Evolutionary conservation across 345 rosid genomes (phyloP).

Genomic region (Erysimum cheiranthoides): DNA sequence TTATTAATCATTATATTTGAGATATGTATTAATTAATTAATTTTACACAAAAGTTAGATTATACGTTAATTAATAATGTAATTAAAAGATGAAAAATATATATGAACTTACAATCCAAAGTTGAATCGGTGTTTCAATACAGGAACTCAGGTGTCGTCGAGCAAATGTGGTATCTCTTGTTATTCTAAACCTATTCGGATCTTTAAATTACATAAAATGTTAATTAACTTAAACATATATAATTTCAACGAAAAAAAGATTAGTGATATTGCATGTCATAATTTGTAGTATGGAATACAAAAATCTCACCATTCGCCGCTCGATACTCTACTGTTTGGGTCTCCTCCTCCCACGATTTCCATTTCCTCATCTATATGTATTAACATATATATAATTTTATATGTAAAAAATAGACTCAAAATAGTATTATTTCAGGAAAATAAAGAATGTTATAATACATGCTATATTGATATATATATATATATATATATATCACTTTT

Average conservation of each 20-base stretch:
- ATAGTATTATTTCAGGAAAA: no score
- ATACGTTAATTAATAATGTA: background rate
- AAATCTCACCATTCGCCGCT: slow-evolving; percentile 59
- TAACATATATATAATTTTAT: background rate
- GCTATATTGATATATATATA: no score
- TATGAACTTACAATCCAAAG: slow-evolving; percentile 61
- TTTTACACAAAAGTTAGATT: no score
- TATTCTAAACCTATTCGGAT: slow-evolving; percentile 66
- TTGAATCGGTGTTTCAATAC: slow-evolving; percentile 47
- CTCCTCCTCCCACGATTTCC: slow-evolving; percentile 81
- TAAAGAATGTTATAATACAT: background rate
- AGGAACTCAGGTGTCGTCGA: slow-evolving; percentile 62
- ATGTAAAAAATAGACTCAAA: background rate
- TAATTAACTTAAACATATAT: background rate
- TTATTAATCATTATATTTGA: background rate
- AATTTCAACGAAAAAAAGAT: background rate
- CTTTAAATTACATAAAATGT: slow-evolving; percentile 37
- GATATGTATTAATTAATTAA: background rate
- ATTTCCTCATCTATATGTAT: slow-evolving; percentile 60
- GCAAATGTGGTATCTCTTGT: slow-evolving; percentile 76
- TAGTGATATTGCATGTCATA: background rate
- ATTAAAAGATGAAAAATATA: background rate
- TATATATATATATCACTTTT: background rate
- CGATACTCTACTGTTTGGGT: slow-evolving; percentile 65
- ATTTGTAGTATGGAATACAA: background rate